Conservation (phyloP, 106 monocot species). For the Dactylorhiza incarnata region DNA sequence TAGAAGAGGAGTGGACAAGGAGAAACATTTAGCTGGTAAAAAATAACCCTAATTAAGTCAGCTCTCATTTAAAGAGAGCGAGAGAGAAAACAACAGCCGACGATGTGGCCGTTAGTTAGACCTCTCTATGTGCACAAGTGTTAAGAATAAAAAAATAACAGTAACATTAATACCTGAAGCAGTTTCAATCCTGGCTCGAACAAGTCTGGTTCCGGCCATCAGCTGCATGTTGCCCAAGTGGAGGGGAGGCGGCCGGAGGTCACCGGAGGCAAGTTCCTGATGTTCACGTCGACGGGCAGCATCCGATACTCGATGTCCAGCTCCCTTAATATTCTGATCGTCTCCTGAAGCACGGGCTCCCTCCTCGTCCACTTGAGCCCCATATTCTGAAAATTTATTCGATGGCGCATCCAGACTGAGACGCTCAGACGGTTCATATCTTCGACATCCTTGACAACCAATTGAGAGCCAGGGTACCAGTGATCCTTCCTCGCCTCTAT, state of each 20-base stretch:
- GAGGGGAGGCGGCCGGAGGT: constrained; percentile 51
- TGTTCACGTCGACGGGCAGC: constrained; percentile 68
- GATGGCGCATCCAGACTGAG: constrained; percentile 70
- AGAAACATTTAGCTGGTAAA: too few relatives aligned
- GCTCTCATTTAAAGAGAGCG: too few relatives aligned
- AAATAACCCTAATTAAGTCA: too few relatives aligned
- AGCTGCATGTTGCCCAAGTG: constrained; percentile 48
- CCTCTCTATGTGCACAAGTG: too few relatives aligned
- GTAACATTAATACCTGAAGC: too few relatives aligned
- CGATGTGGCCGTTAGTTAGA: too few relatives aligned
- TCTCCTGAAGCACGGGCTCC: constrained; percentile 65
- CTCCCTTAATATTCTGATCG: constrained; percentile 62
- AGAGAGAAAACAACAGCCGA: too few relatives aligned
- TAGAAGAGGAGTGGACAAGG: too few relatives aligned
- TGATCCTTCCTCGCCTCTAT: constrained; percentile 67
- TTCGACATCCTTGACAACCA: constrained; percentile 79
- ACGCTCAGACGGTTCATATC: constrained; percentile 74
- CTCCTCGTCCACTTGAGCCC: constrained; percentile 58
- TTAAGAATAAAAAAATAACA: too few relatives aligned
- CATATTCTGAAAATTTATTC: constrained; percentile 83
- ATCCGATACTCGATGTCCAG: constrained; percentile 79
- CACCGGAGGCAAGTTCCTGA: constrained; percentile 47
- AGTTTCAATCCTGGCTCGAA: too few relatives aligned
- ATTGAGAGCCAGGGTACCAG: constrained; percentile 52
- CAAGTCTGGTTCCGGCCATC: background rate